phyloP scores from a whole-genome alignment of 2,329 filamentous ascomycete genomes.

The Fusarium chaquense region DNA sequence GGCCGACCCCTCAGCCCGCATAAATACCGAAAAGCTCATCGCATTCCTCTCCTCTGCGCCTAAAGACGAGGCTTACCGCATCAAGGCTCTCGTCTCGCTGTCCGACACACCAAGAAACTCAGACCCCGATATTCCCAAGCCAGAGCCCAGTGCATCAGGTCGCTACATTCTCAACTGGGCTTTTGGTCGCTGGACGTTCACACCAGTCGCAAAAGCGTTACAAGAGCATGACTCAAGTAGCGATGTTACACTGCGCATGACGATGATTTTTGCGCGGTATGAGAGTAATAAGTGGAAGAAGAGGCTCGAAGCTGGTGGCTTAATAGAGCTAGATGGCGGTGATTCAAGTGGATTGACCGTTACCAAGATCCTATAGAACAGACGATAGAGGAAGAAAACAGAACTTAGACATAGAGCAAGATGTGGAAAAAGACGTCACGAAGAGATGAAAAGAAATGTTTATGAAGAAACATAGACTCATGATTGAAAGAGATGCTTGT shows the following conservation, averaged over 20 bases:
- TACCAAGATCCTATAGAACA: slow-evolving; percentile 59
- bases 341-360: slow-evolving; percentile 64
- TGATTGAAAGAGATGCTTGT: slow-evolving; percentile 30
- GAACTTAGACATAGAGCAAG: slow-evolving; percentile 20
- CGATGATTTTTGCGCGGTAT: slow-evolving; percentile 78
- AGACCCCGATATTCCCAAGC: slow-evolving; percentile 59
- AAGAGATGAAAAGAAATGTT: slow-evolving; percentile 36
- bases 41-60: slow-evolving; percentile 77
- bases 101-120: slow-evolving; percentile 62
- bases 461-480: slow-evolving; percentile 35
- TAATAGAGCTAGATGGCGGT: slow-evolving; percentile 62
- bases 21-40: slow-evolving; percentile 72
- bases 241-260: slow-evolving; percentile 74
- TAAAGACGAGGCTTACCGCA: slow-evolving; percentile 95
- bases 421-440: slow-evolving; percentile 27
- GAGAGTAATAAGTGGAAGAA: slow-evolving; percentile 84
- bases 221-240: slow-evolving; percentile 67
- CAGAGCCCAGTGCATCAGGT: slow-evolving; percentile 49
- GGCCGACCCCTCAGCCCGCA: slow-evolving; percentile 53
- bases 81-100: slow-evolving; percentile 77
- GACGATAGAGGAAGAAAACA: slow-evolving; percentile 12
- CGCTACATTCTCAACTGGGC: slow-evolving; percentile 98
- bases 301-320: slow-evolving; percentile 70
- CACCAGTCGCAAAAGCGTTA: slow-evolving; percentile 60
- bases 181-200: slow-evolving; percentile 95